A percentile compares a stretch with the other conserved stretches of the same genome.
Conservation (phyloP, 805 yeast species). For the Starmerella apicola region DNA sequence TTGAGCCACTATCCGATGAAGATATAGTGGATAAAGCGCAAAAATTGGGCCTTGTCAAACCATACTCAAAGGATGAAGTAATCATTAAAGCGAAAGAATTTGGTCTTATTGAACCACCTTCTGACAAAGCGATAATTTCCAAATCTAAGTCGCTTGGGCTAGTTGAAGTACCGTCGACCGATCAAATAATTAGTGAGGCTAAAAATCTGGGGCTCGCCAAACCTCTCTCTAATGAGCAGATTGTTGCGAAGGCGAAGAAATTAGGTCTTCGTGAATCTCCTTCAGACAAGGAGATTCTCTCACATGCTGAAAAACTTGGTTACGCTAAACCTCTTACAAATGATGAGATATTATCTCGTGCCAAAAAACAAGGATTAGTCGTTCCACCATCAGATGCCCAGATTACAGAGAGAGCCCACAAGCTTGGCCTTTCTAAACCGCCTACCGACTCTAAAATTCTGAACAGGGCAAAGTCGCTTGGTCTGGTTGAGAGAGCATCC, state of each 20-base stretch:
- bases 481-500: constrained; percentile 14
- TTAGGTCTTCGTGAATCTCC: constrained; percentile 17
- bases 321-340: constrained; percentile 34
- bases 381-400: constrained; percentile 9
- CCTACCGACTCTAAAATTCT: constrained; percentile 4
- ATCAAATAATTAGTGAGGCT: constrained; percentile 3
- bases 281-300: background rate
- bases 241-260: constrained; percentile 2
- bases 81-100: constrained; percentile 6
- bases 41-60: constrained; percentile 18
- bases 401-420: background rate
- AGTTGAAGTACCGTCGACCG: constrained; percentile 7
- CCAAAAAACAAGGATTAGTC: constrained; percentile 18
- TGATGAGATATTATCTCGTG: constrained; percentile 13
- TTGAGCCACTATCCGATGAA: constrained; percentile 43
- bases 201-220: constrained; percentile 5
- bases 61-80: constrained; percentile 10
- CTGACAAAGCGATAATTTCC: constrained; percentile 4
- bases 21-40: constrained; percentile 20
- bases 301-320: constrained; percentile 37
- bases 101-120: constrained; percentile 9
- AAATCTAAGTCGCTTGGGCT: constrained; percentile 34
- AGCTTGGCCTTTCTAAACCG: constrained; percentile 7
- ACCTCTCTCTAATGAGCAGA: constrained; percentile 10
- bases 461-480: constrained; percentile 14